Evolutionary conservation across 768 basidiomycete species (phyloP).

Genomic region (Tulasnella sp.): DNA sequence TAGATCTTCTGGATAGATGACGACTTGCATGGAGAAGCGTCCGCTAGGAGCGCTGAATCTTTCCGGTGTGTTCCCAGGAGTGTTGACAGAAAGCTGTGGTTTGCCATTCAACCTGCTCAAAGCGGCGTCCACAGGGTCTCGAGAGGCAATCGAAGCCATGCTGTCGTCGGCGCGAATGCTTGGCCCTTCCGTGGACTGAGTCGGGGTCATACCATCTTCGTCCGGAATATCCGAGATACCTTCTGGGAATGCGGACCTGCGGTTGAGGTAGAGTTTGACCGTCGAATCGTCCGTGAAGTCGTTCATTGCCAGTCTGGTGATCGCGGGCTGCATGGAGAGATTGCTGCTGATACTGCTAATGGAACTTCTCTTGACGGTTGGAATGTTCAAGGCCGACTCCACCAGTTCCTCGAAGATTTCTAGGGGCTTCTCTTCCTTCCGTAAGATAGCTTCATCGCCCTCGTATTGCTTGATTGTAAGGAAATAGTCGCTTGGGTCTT

Average conservation of each 20-base stretch:
- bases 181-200: not conserved
- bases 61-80: conserved; percentile 47
- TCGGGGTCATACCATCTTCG: not conserved
- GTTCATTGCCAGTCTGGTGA: conserved; percentile 89
- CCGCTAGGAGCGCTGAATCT: conserved; percentile 76
- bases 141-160: not conserved
- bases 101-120: not conserved
- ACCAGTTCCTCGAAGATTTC: conserved; percentile 80
- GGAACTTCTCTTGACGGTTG: conserved; percentile 87
- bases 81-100: conserved; percentile 14
- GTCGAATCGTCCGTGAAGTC: conserved; percentile 96
- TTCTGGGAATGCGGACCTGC: conserved; percentile 31
- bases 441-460: conserved; percentile 63
- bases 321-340: conserved; percentile 90
- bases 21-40: conserved; percentile 76
- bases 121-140: not conserved
- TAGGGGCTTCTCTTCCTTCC: conserved; percentile 69
- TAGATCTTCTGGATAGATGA: conserved; percentile 83
- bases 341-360: conserved; percentile 92
- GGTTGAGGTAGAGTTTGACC: conserved; percentile 93
- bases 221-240: not conserved
- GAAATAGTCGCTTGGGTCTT: conserved; percentile 63
- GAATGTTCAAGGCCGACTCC: conserved; percentile 56
- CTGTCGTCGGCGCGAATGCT: not conserved
- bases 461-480: conserved; percentile 91